Conservation (phyloP, 2,329 filamentous ascomycete genomes). For the Lithohypha guttulata region DNA sequence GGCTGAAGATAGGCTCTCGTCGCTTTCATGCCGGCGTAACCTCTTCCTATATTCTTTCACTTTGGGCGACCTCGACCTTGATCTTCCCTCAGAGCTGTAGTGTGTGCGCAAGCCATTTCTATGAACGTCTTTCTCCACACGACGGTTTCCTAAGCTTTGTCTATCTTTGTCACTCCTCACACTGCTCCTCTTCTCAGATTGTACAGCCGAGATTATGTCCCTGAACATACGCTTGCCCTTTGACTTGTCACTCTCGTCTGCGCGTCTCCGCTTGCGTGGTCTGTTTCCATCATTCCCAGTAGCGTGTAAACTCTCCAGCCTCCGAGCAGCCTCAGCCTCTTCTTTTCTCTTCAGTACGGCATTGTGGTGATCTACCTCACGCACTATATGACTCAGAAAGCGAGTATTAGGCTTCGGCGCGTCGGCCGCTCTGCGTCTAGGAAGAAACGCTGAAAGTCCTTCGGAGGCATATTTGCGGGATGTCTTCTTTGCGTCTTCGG, state of each 20-base stretch:
- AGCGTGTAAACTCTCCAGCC: slow-evolving; percentile 42
- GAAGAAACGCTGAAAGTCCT: slow-evolving; percentile 58
- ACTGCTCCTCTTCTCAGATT: slow-evolving; percentile 10
- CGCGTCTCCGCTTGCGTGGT: slow-evolving; percentile 1
- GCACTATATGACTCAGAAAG: slow-evolving; percentile 79
- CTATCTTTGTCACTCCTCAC: neutral
- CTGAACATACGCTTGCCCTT: slow-evolving; percentile 4
- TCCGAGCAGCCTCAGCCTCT: slow-evolving; percentile 62
- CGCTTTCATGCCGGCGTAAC: neutral
- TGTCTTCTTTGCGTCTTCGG: slow-evolving; percentile 64
- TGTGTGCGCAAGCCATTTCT: neutral
- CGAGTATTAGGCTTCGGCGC: slow-evolving; percentile 81
- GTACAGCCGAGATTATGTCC: slow-evolving; percentile 2
- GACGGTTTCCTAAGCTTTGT: neutral
- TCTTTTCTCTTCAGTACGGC: slow-evolving; percentile 75
- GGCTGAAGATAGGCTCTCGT: neutral
- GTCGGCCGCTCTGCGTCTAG: slow-evolving; percentile 50
- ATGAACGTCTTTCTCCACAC: neutral
- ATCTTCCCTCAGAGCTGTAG: neutral
- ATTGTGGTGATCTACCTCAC: slow-evolving; percentile 82
- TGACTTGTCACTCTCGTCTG: slow-evolving; percentile 2
- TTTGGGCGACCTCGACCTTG: neutral
- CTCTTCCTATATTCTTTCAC: neutral
- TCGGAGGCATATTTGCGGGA: slow-evolving; percentile 64
- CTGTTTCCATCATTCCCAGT: neutral